Percentiles rank a stretch among this genome's conserved stretches.
Conservation (phyloP, 495 filamentous ascomycete genomes). For the Penicillium subrubescens region DNA sequence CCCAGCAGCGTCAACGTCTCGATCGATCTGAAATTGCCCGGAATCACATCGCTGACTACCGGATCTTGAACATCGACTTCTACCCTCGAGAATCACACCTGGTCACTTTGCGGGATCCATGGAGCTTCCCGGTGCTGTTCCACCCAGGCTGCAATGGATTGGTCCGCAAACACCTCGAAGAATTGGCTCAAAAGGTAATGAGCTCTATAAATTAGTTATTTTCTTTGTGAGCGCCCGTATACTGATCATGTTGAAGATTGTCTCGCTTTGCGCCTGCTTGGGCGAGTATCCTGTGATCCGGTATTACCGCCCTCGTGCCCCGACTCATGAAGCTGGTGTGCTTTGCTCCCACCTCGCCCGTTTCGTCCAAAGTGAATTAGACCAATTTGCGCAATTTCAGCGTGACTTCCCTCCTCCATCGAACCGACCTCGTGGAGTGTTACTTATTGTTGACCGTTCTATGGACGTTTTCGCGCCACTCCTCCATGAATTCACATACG, state of each 20-base stretch:
- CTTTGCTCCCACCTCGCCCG: conserved; percentile 84
- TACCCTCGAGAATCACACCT: conserved; percentile 90
- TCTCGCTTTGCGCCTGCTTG: conserved; percentile 77
- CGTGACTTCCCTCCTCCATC: conserved; percentile 79
- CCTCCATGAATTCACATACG: conserved; percentile 96
- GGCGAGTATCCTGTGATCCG: conserved; percentile 90
- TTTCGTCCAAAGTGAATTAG: conserved; percentile 89
- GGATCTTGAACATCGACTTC: conserved; percentile 80
- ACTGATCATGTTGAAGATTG: conserved; percentile 61
- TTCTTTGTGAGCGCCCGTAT: neutral
- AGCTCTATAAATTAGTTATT: neutral
- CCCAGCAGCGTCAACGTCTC: conserved; percentile 54
- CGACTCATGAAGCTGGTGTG: conserved; percentile 83
- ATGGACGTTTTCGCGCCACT: conserved; percentile 89
- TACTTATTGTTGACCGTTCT: conserved; percentile 86
- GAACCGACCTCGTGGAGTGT: conserved; percentile 77
- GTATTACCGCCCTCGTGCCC: conserved; percentile 76
- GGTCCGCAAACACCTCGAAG: conserved; percentile 76
- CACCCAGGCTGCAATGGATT: conserved; percentile 87
- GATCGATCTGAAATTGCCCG: conserved; percentile 63
- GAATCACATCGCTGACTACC: conserved; percentile 70
- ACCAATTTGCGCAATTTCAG: conserved; percentile 79
- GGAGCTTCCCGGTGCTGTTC: conserved; percentile 90
- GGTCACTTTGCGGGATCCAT: conserved; percentile 89
- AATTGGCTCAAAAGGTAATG: conserved; percentile 82